Conservation (phyloP, 164 flowering plant genomes). For the Santalum album region DNA sequence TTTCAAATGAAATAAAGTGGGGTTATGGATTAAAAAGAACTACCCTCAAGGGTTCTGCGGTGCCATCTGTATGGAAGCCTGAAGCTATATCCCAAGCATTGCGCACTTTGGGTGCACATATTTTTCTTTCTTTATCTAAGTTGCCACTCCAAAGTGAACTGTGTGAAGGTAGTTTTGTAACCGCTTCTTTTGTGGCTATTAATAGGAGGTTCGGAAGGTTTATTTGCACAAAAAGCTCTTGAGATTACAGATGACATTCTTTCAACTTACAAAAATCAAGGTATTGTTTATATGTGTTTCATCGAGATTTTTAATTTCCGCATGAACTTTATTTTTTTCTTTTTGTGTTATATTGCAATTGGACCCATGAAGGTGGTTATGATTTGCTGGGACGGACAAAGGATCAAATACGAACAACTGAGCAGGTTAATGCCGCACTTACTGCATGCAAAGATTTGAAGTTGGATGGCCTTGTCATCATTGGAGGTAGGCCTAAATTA, state of each 20-base stretch:
- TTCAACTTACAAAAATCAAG: constrained; percentile 88
- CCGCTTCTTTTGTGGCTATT: constrained; percentile 5
- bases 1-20: too few species aligned
- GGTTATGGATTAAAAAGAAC: too few species aligned
- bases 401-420: constrained; percentile 96
- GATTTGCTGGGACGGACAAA: constrained; percentile 92
- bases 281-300: too few species aligned
- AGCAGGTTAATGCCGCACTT: constrained; percentile 92
- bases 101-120: too few species aligned
- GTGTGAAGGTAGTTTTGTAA: too few species aligned
- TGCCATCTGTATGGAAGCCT: too few species aligned
- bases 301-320: neutral
- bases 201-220: constrained; percentile 94
- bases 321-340: too few species aligned
- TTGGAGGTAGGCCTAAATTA: constrained; percentile 62
- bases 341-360: neutral
- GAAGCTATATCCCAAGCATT: too few species aligned
- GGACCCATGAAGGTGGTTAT: constrained; percentile 70
- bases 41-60: too few species aligned
- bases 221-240: constrained; percentile 84
- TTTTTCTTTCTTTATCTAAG: neutral
- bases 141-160: too few species aligned
- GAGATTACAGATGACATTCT: constrained; percentile 84
- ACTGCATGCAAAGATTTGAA: constrained; percentile 73
- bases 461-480: constrained; percentile 85